A percentile compares a stretch with the other conserved stretches of the same genome.
phyloP scores from a whole-genome alignment of 768 basidiomycete species.

The Phylloporus sp. region DNA sequence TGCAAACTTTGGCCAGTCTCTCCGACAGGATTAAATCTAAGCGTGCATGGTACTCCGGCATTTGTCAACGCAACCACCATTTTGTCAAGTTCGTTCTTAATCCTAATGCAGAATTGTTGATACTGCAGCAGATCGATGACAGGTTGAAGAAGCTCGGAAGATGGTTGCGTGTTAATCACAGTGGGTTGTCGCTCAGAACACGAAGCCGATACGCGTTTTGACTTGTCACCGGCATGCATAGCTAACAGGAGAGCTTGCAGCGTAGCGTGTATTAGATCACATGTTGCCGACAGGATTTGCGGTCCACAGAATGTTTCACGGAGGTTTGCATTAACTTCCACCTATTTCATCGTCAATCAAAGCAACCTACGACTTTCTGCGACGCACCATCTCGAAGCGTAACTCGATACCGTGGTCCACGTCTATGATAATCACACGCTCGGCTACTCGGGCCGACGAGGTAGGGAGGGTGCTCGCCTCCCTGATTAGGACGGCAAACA shows the following conservation, averaged over 20 bases:
- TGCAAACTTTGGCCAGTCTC: conserved; percentile 62
- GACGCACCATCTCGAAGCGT: conserved; percentile 65
- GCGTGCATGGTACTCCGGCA: conserved; percentile 51
- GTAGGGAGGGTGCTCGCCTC: conserved; percentile 77
- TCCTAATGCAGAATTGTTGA: conserved; percentile 61
- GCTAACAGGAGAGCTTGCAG: conserved; percentile 63
- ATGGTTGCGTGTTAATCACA: conserved; percentile 6
- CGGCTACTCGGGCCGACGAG: conserved; percentile 72
- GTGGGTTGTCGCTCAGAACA: conserved; percentile 26
- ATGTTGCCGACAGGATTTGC: conserved; percentile 34
- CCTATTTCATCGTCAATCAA: conserved; percentile 24
- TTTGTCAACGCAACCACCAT: conserved; percentile 43
- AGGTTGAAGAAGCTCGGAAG: conserved; percentile 61
- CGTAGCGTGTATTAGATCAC: conserved; percentile 63
- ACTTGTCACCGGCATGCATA: conserved; percentile 48
- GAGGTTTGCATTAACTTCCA: conserved; percentile 27
- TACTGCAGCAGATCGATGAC: conserved; percentile 80
- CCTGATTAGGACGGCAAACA: conserved; percentile 65
- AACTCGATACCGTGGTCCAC: conserved; percentile 68
- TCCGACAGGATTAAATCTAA: conserved; percentile 60
- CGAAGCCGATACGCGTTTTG: conserved; percentile 31
- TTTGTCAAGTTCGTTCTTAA: conserved; percentile 53
- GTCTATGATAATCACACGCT: conserved; percentile 70
- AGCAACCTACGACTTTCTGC: not conserved
- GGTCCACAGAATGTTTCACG: conserved; percentile 8